A percentile compares a stretch with the other conserved stretches of the same genome.
Conservation (phyloP, 345 rosid genomes). For the Raphanus sativus region DNA sequence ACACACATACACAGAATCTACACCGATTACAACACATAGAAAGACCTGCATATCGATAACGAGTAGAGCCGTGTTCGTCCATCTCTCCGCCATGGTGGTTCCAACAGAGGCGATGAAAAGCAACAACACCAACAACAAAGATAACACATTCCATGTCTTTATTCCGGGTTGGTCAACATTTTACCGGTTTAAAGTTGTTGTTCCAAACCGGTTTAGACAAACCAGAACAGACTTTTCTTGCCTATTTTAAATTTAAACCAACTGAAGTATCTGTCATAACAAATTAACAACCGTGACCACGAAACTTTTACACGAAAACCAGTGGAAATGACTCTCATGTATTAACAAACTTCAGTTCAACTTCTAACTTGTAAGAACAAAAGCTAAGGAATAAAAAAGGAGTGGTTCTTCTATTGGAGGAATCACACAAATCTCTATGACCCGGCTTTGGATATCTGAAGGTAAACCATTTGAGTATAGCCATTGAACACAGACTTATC, state of each 20-base stretch:
- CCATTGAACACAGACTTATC: constrained; percentile 88
- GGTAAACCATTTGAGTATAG: constrained; percentile 96
- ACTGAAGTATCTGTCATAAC: background rate
- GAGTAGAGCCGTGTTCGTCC: constrained; percentile 74
- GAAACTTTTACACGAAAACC: background rate
- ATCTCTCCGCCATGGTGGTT: constrained; percentile 52
- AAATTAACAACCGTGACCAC: background rate
- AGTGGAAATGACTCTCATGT: constrained; percentile 10
- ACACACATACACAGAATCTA: background rate
- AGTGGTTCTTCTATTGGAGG: constrained; percentile 20
- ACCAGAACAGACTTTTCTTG: constrained; percentile 2
- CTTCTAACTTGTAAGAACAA: background rate
- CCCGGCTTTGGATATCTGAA: constrained; percentile 68
- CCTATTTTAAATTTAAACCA: background rate
- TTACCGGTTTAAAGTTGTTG: background rate
- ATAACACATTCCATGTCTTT: background rate
- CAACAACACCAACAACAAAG: background rate
- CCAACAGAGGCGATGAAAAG: background rate
- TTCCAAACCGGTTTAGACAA: background rate
- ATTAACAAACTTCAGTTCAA: constrained; percentile 20
- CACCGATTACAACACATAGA: background rate
- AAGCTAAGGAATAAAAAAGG: constrained; percentile 13
- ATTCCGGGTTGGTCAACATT: constrained; percentile 3
- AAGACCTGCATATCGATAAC: constrained; percentile 96
- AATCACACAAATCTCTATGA: constrained; percentile 37